These are phyloP conservation scores for Amanita rubescens DNA, from an alignment of 768 basidiomycete species.

Conservation along the genomic window DNA sequence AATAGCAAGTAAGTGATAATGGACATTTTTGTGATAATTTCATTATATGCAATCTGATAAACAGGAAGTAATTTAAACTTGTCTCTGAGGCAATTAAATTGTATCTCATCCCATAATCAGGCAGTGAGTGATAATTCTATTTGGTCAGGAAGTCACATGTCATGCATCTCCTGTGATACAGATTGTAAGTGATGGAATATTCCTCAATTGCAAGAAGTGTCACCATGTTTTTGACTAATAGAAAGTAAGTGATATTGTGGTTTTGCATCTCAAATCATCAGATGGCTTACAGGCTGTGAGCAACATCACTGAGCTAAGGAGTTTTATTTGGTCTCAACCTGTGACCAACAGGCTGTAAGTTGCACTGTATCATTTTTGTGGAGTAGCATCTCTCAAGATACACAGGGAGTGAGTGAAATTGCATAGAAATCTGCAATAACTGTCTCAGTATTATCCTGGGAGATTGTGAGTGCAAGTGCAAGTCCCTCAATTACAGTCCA, in stretches of 20 bases:
- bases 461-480: background rate
- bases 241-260: background rate
- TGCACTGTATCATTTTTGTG: too few relatives aligned
- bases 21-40: background rate
- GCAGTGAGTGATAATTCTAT: background rate
- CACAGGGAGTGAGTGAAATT: background rate
- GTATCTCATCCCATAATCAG: background rate
- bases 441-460: background rate
- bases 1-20: background rate
- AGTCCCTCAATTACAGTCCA: background rate
- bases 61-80: background rate
- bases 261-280: background rate
- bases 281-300: background rate
- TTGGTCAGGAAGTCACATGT: too few relatives aligned
- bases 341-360: background rate
- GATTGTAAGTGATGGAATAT: too few relatives aligned
- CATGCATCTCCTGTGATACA: too few relatives aligned
- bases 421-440: too few relatives aligned
- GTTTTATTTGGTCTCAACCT: background rate
- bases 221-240: background rate
- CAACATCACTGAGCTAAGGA: background rate
- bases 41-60: background rate
- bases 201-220: too few relatives aligned
- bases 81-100: background rate
- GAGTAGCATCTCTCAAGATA: too few relatives aligned